phyloP scores from a whole-genome alignment of 2,329 filamentous ascomycete species.

The Exophiala sp. region DNA sequence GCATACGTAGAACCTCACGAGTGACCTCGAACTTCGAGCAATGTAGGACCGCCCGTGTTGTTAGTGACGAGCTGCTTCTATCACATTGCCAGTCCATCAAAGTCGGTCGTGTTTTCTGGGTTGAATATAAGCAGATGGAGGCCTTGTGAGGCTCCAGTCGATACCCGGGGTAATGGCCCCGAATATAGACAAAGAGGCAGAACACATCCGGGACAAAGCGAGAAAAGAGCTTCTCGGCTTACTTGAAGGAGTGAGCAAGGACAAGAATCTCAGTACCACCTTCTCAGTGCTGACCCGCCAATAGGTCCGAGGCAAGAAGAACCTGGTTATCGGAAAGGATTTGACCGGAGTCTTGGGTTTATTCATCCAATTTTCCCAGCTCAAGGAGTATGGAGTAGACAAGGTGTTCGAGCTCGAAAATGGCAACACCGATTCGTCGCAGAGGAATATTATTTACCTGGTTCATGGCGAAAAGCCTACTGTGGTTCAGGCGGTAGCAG shows the following conservation, averaged over 20 bases:
- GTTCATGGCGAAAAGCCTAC: slow-evolving; percentile 82
- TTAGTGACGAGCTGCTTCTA: slow-evolving; percentile 1
- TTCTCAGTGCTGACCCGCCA: slow-evolving; percentile 31
- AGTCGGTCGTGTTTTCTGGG: no score
- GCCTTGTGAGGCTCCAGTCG: slow-evolving; percentile 1
- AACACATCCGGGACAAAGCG: slow-evolving; percentile 51
- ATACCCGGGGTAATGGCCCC: slow-evolving; percentile 37
- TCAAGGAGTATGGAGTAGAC: slow-evolving; percentile 96
- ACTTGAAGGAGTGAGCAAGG: slow-evolving; percentile 79
- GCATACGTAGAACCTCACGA: background rate
- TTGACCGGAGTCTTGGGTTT: slow-evolving; percentile 84
- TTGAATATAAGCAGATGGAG: background rate
- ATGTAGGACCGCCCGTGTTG: background rate
- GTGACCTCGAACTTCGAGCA: background rate
- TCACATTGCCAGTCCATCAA: no score
- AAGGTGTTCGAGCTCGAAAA: slow-evolving; percentile 97
- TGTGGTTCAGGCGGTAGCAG: slow-evolving; percentile 78
- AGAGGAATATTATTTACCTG: slow-evolving; percentile 92
- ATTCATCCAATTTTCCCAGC: slow-evolving; percentile 88
- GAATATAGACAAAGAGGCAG: slow-evolving; percentile 41
- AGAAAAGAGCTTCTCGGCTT: slow-evolving; percentile 84
- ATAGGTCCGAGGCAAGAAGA: slow-evolving; percentile 97
- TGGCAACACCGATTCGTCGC: slow-evolving; percentile 85
- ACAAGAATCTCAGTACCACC: background rate
- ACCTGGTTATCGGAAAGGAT: slow-evolving; percentile 84